Base-by-base conservation (phyloP, 2,329 filamentous ascomycete genomes). In the Venturia asperata region DNA sequence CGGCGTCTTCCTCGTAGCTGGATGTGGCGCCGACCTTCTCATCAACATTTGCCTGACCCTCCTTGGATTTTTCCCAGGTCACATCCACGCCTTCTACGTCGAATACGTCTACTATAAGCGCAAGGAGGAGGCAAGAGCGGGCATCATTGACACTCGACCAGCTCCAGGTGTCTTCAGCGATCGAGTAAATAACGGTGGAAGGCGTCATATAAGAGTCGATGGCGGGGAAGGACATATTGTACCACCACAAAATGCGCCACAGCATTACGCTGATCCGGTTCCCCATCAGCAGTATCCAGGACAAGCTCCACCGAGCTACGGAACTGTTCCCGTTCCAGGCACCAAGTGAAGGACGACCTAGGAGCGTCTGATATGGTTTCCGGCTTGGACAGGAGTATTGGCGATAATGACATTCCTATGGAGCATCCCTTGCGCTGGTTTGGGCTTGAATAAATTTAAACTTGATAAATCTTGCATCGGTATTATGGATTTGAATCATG, bases 91-190 rank as follows among this genome's bases (percentile, higher is more conserved):
- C 55, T 92, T 92, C 75, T 94, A 92, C 74, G 70, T 91, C 67
- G 86, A 92, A 76, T 95, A 92, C 74, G 81, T 95, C 68, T 96
- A 92, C 78, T 93, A 88, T 75, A 85, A 90, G 71, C 87, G 88
- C 47, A 83, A 82, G 64, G 86, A 90, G 70, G 83, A 87, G 73
- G 81, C 82, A 1, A 77, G 80, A 58, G 78, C 83, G 42, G 88
- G 88, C 5, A 78, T 80, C 13, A 80, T 81, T 66, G 77, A 81
- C 24, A 77, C 80, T 4, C 72, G 76, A 10, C 81, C 80, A 1
- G 88, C 88, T 1, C 85, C 89, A 0, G 88, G 88, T 37, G 83
- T 92, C 21, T 92, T 88, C 74, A 89, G 85, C 70, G 82, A 89
- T 43, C 83, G 84, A 43, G 84, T 92, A 19, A 61, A 65, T 21